Base-by-base conservation (phyloP, 148 eudicot species). In the Linanthus parryae region DNA sequence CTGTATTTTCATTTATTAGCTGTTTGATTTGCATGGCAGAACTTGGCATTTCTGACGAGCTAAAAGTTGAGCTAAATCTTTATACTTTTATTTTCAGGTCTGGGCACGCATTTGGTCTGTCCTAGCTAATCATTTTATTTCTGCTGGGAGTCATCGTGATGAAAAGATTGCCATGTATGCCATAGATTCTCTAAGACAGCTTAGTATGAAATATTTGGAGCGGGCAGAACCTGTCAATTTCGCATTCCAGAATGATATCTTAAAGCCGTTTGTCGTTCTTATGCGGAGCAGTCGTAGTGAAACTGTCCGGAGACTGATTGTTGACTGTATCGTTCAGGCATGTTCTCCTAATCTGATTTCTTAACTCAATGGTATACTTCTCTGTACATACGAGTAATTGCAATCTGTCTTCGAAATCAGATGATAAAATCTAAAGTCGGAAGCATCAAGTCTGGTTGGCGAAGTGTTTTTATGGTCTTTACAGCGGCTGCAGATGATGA, bases 81-180 rank as follows among this genome's bases (percentile, higher is more conserved):
- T n/a, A n/a, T 24, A 35, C 10, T 26, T 18, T 14, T 59, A 34
- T 38, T 72, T 69, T 56, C 88, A 92, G 99, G 99, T 92, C 48
- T 92, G 99, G 99, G 99, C 94, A 36, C 81, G 96, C 75, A 92
- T 92, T 70, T 92, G 99, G 99, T 87, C 85, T 63, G 99, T 92
- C 37, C 62, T 92, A 59, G 79, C 99, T 19, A 81, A 77, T 72
- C 99, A 92, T 80, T 92, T 92, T 75, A 88, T 92, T 50, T 73
- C 71, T 69, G 99, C 99, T 75, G 99, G 99, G 46, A 92, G 96
- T 61, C 99, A 92, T 68, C 90, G 65, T 70, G 96, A 92, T 72
- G 99, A 84, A 75, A 92, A 87, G 73, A 85, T 92, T 54, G 96
- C 99, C 20, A 87, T 92, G 96, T 92, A 92, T 70, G 96, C 99